phyloP scores from a whole-genome alignment of 257 asterid species.

The Striga asiatica region DNA sequence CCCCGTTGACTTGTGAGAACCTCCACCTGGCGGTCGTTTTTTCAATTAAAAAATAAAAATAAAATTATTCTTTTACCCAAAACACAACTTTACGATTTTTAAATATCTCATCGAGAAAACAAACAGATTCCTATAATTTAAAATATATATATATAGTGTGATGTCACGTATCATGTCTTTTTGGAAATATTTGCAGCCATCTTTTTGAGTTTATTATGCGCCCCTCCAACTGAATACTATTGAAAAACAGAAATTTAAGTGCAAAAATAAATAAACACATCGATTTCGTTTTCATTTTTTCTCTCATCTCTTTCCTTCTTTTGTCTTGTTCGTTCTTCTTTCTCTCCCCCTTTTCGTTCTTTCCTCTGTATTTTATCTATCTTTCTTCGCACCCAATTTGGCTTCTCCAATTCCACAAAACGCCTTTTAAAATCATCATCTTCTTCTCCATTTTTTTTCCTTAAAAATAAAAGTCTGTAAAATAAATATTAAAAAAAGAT shows the following conservation, averaged over 20 bases:
- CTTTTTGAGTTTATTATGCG: slow-evolving; percentile 13
- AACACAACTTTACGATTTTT: no score
- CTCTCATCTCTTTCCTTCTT: neutral
- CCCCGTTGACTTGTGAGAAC: no score
- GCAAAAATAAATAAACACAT: neutral
- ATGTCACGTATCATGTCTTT: no score
- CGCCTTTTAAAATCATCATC: neutral
- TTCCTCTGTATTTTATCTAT: no score
- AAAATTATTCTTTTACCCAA: no score
- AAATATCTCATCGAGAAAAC: neutral
- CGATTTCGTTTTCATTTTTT: neutral
- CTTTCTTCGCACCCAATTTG: no score
- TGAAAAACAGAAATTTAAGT: neutral
- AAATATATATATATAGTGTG: neutral
- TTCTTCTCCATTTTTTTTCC: neutral
- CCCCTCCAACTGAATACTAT: slow-evolving; percentile 14
- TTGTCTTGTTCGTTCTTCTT: neutral
- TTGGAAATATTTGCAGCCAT: slow-evolving; percentile 32
- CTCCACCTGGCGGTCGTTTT: no score
- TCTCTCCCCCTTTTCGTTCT: no score
- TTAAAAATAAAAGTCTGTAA: no score
- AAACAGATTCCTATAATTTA: neutral
- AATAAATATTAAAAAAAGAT: slow-evolving; percentile 29
- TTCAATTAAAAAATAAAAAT: no score
- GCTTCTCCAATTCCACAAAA: no score